Conservation (phyloP, 1,284 basidiomycete genomes). For the Papiliotrema terrestris region DNA sequence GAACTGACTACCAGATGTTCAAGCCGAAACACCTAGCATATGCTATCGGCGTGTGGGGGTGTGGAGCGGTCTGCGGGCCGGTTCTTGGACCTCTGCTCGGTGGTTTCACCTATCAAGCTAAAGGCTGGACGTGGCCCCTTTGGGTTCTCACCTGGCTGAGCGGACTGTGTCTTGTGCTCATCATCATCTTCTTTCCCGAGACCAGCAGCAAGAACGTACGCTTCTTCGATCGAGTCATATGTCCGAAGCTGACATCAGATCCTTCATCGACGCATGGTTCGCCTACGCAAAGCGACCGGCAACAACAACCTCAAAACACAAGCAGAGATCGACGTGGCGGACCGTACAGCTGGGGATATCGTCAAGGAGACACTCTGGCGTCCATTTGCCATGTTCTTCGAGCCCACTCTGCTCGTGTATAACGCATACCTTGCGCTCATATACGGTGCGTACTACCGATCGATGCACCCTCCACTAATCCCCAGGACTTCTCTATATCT, state of each 20-base stretch:
- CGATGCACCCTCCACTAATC: no score
- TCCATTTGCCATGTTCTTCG: conserved; percentile 11
- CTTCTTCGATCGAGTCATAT: no score
- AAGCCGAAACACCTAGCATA: conserved; percentile 25
- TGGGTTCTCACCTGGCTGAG: conserved; percentile 14
- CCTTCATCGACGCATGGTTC: conserved; percentile 32
- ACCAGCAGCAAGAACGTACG: background rate
- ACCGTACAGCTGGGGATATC: conserved; percentile 2
- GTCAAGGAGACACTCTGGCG: conserved; percentile 10
- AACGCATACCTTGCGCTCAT: conserved; percentile 14
- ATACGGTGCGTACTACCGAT: conserved; percentile 1
- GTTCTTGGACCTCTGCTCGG: conserved; percentile 8
- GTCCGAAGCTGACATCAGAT: conserved; percentile 23
- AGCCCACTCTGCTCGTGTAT: conserved; percentile 9
- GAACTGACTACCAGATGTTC: conserved; percentile 13
- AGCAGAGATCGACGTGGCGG: conserved; percentile 16
- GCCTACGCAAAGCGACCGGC: conserved; percentile 37
- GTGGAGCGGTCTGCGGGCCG: conserved; percentile 34
- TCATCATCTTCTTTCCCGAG: conserved; percentile 39
- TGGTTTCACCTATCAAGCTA: conserved; percentile 7
- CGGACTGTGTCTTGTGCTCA: conserved; percentile 23
- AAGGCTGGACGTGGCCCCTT: conserved; percentile 25
- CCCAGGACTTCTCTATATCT: conserved; percentile 8
- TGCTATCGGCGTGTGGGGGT: conserved; percentile 32
- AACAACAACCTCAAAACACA: conserved; percentile 30